These are phyloP conservation scores for Fomitopsis pulvina DNA, from an alignment of 768 basidiomycete genomes.

Conservation along the genomic window DNA sequence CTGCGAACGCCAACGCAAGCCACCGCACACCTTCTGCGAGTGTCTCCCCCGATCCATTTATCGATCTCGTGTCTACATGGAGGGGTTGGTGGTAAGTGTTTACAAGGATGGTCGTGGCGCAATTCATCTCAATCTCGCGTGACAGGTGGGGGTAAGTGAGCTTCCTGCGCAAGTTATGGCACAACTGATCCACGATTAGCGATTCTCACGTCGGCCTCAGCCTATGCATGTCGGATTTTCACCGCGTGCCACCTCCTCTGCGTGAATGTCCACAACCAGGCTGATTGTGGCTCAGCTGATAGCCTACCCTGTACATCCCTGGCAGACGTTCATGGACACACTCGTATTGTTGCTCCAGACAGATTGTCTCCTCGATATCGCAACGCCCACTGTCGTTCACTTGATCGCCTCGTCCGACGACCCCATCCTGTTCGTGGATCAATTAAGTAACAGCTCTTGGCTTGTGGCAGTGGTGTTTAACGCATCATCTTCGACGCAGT, in stretches of 20 bases:
- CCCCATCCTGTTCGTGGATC: conserved; percentile 40
- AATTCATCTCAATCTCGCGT: too few relatives aligned
- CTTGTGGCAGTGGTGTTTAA: neutral
- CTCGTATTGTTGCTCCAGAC: conserved; percentile 40
- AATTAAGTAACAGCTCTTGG: conserved; percentile 24
- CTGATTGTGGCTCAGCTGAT: conserved; percentile 41
- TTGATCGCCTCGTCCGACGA: conserved; percentile 33
- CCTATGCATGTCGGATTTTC: conserved; percentile 38
- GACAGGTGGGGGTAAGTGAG: conserved; percentile 38
- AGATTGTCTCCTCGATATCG: conserved; percentile 44
- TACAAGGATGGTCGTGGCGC: too few relatives aligned
- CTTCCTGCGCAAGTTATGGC: too few relatives aligned
- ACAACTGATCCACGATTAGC: conserved; percentile 16
- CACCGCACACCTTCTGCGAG: conserved; percentile 33
- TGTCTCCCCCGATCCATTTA: conserved; percentile 34
- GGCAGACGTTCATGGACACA: conserved; percentile 38
- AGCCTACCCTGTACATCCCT: conserved; percentile 45
- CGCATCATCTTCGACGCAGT: conserved; percentile 17
- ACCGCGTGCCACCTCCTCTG: conserved; percentile 27
- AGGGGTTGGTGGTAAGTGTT: conserved; percentile 35
- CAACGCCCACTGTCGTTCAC: conserved; percentile 38
- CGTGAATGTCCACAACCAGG: conserved; percentile 29
- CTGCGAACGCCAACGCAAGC: conserved; percentile 9
- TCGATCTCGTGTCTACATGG: conserved; percentile 34
- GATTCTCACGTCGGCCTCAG: conserved; percentile 39